These are phyloP conservation scores for Antitrichia curtipendula DNA, from an alignment of 225 moss, liverwort and hornwort genomes.

Conservation along the genomic window DNA sequence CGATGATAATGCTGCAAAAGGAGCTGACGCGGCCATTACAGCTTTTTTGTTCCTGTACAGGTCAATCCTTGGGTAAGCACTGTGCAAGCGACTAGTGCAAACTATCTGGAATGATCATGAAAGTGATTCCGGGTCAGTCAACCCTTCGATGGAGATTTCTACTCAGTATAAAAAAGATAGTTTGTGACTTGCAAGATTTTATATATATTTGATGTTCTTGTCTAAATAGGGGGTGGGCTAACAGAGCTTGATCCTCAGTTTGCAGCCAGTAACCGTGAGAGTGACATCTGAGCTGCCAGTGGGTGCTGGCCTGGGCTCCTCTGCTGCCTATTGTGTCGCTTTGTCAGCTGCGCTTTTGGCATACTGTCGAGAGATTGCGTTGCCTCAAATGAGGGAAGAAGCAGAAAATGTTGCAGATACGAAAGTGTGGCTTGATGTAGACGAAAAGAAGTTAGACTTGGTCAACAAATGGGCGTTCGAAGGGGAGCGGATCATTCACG, in stretches of 20 bases:
- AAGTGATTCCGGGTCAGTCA: not conserved
- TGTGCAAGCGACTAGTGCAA: not conserved
- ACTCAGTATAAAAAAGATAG: not conserved
- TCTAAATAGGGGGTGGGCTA: constrained; percentile 35
- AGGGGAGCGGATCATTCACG: constrained; percentile 92
- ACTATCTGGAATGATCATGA: not conserved
- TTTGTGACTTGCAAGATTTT: not conserved
- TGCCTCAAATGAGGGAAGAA: constrained; percentile 4
- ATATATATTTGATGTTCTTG: not conserved
- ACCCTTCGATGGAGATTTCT: not conserved
- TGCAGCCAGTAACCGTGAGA: constrained; percentile 65
- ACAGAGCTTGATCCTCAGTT: constrained; percentile 68
- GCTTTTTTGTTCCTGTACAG: constrained; percentile 71
- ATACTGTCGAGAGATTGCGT: constrained; percentile 47
- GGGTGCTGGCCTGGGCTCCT: constrained; percentile 93
- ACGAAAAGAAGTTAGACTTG: constrained; percentile 38
- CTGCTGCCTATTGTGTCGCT: constrained; percentile 90
- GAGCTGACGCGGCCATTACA: constrained; percentile 59
- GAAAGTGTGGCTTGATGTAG: constrained; percentile 55
- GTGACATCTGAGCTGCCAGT: constrained; percentile 87
- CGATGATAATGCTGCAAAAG: constrained; percentile 15
- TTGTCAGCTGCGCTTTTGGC: constrained; percentile 67
- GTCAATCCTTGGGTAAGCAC: constrained; percentile 67
- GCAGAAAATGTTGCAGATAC: not conserved
- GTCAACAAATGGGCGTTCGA: constrained; percentile 95